phyloP scores from a whole-genome alignment of 2,329 filamentous ascomycete genomes.

The Aspergillus quadricinctus region DNA sequence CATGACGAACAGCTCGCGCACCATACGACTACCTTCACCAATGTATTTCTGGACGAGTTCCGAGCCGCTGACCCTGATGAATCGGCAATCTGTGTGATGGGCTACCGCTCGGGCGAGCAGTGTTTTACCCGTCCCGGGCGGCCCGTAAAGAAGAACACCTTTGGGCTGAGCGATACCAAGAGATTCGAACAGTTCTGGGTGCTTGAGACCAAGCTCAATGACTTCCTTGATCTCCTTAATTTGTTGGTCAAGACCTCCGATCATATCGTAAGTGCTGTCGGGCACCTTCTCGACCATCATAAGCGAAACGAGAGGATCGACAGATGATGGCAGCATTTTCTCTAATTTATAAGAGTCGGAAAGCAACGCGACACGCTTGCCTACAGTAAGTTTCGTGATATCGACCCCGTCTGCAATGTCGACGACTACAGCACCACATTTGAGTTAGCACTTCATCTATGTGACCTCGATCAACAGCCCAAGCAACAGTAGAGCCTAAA shows the following conservation, averaged over 20 bases:
- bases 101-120: conserved; percentile 90
- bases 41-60: conserved; percentile 99
- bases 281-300: conserved; percentile 99
- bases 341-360: conserved; percentile 98
- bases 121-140: conserved; percentile 95
- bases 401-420: conserved; percentile 94
- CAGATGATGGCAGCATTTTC: conserved; percentile 95
- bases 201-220: conserved; percentile 96
- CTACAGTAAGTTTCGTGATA: conserved; percentile 89
- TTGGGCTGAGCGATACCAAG: conserved; percentile 97
- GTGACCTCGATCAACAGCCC: background rate
- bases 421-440: conserved; percentile 61
- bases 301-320: conserved; percentile 95
- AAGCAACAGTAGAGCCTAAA: background rate
- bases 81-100: conserved; percentile 98
- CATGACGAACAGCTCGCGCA: conserved; percentile 98
- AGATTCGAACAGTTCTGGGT: conserved; percentile 98
- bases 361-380: conserved; percentile 93
- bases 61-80: conserved; percentile 93
- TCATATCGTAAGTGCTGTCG: conserved; percentile 99
- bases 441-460: conserved; percentile 5
- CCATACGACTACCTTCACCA: conserved; percentile 96
- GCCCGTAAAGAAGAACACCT: conserved; percentile 92
- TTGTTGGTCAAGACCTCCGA: conserved; percentile 95
- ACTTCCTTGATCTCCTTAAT: conserved; percentile 99